Percentiles rank a stretch among this genome's conserved stretches.
These are phyloP conservation scores for Pyrus pyrifolia DNA, from an alignment of 306 rosid genomes.

Conservation along the genomic window DNA sequence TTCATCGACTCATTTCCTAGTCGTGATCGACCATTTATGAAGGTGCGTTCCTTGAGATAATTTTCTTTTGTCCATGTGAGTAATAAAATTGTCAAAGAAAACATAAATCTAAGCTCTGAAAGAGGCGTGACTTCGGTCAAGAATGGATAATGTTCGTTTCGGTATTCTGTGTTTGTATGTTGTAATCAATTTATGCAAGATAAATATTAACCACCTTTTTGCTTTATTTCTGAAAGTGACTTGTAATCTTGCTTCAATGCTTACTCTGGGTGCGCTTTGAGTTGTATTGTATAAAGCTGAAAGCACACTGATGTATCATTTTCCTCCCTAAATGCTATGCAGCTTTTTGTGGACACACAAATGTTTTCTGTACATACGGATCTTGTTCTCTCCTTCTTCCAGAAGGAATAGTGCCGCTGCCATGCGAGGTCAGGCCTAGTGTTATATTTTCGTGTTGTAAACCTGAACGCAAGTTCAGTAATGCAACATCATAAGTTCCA, in stretches of 20 bases:
- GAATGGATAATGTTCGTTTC: not conserved
- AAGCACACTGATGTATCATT: constrained; percentile 5
- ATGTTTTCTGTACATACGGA: constrained; percentile 92
- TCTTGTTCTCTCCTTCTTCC: constrained; percentile 90
- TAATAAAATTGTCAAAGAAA: too few relatives aligned
- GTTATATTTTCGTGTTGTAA: constrained; percentile 8
- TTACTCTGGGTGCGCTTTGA: not conserved
- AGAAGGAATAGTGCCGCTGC: constrained; percentile 54
- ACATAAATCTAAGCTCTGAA: not conserved
- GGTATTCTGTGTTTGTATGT: not conserved
- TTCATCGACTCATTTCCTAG: constrained; percentile 82
- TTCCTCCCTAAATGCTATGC: constrained; percentile 23
- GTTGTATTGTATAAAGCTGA: not conserved
- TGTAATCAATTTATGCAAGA: not conserved
- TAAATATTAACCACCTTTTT: not conserved
- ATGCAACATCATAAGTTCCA: constrained; percentile 30
- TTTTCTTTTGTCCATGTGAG: constrained; percentile 2
- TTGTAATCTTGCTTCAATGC: not conserved
- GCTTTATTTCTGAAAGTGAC: not conserved
- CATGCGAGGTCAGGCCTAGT: constrained; percentile 5
- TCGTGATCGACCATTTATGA: constrained; percentile 91
- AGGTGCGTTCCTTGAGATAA: constrained; percentile 44
- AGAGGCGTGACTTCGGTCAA: not conserved
- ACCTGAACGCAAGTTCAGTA: constrained; percentile 54
- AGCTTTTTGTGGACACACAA: constrained; percentile 92